These are phyloP conservation scores for Pneumocystis murina DNA, from an alignment of 1,139 yeast species.

Conservation along the genomic window DNA sequence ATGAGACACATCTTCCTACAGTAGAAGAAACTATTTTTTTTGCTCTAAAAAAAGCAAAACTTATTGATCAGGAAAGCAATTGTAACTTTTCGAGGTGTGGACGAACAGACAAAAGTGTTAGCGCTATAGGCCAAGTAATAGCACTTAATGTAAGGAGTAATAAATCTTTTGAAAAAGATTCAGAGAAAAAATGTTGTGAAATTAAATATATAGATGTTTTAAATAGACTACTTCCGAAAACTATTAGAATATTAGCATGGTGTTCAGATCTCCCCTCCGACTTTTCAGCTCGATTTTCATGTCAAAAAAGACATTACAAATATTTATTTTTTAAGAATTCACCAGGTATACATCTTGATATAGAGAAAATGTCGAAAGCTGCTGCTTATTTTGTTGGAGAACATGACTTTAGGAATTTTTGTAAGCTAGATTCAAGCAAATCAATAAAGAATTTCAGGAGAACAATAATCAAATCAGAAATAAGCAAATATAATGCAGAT, in stretches of 20 bases:
- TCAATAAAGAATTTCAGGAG: constrained; percentile 68
- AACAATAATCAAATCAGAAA: constrained; percentile 38
- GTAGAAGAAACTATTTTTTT: constrained; percentile 65
- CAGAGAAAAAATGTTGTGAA: constrained; percentile 51
- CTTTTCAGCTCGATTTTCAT: constrained; percentile 89
- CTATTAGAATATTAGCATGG: constrained; percentile 67
- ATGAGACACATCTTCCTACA: constrained; percentile 66
- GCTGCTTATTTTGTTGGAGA: constrained; percentile 53
- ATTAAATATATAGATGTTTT: constrained; percentile 61
- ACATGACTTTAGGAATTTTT: constrained; percentile 86
- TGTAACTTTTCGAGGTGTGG: constrained; percentile 83
- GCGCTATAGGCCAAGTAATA: constrained; percentile 92
- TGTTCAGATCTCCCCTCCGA: constrained; percentile 67
- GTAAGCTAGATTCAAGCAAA: constrained; percentile 86
- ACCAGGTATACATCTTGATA: constrained; percentile 30
- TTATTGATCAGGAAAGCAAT: constrained; percentile 38
- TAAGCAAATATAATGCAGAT: constrained; percentile 20
- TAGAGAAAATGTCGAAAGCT: constrained; percentile 54
- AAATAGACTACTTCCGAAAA: constrained; percentile 65
- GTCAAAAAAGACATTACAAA: constrained; percentile 66
- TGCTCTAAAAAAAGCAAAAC: constrained; percentile 52
- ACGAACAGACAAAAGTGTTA: constrained; percentile 89
- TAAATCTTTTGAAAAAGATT: constrained; percentile 42
- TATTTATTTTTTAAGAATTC: constrained; percentile 42
- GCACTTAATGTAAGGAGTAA: constrained; percentile 62